phyloP scores from a whole-genome alignment of 2,329 filamentous ascomycete genomes.

The Penicillium verrucosum region DNA sequence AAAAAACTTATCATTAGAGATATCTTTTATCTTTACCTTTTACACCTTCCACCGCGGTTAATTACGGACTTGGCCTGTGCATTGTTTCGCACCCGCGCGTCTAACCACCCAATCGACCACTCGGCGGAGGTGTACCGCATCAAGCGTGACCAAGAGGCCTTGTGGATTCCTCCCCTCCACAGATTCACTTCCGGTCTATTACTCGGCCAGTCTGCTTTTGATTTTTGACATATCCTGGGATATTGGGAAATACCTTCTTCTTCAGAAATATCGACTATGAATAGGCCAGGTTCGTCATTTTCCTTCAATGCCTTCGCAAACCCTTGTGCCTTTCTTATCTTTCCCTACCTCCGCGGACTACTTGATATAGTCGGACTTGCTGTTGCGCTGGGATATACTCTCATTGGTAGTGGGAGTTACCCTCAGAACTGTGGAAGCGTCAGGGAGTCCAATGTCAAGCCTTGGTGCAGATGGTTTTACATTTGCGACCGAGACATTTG shows the following conservation, averaged over 20 bases:
- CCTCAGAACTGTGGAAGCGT: background rate
- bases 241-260: conserved; percentile 2
- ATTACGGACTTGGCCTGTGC: conserved; percentile 7
- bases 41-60: background rate
- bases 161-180: conserved; percentile 21
- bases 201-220: conserved; percentile 10
- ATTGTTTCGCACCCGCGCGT: conserved; percentile 19
- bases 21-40: background rate
- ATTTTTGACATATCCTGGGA: conserved; percentile 13
- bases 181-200: conserved; percentile 6
- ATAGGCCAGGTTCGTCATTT: conserved; percentile 48
- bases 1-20: background rate
- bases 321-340: conserved; percentile 6
- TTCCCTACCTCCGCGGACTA: conserved; percentile 1
- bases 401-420: background rate
- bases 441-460: conserved; percentile 22
- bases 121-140: conserved; percentile 28
- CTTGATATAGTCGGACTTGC: background rate
- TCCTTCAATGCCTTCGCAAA: conserved; percentile 23
- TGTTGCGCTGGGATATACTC: conserved; percentile 10
- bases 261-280: conserved; percentile 37
- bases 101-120: conserved; percentile 25
- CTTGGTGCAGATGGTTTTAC: conserved; percentile 13
- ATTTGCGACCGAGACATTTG: conserved; percentile 26
- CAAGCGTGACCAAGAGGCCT: conserved; percentile 18